phyloP scores from a whole-genome alignment of 179 eudicot genomes.

The Gypsophila paniculata region DNA sequence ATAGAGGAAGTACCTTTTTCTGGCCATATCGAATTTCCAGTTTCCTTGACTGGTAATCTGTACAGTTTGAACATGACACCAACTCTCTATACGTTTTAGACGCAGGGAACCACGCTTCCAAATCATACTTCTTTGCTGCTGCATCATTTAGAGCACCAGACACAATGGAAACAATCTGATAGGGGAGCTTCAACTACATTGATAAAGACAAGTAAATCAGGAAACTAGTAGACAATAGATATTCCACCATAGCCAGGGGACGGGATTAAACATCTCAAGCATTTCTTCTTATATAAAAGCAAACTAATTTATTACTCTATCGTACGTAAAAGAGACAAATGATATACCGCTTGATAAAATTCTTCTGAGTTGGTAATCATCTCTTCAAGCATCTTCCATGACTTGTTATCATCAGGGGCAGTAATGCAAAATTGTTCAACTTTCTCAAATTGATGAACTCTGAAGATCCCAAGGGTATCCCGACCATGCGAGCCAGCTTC shows the following conservation, averaged over 20 bases:
- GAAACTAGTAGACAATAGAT: background rate
- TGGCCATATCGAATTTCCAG: conserved; percentile 85
- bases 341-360: conserved; percentile 62
- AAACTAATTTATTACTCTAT: background rate
- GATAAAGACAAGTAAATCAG: background rate
- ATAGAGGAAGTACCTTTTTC: conserved; percentile 54
- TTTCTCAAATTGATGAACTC: conserved; percentile 95
- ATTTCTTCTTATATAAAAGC: background rate
- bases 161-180: conserved; percentile 76
- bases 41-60: conserved; percentile 85
- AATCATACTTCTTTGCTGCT: conserved; percentile 88
- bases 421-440: conserved; percentile 88
- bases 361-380: conserved; percentile 83
- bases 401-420: conserved; percentile 64
- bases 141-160: conserved; percentile 92
- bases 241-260: background rate
- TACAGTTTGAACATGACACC: conserved; percentile 93
- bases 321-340: background rate
- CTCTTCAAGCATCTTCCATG: conserved; percentile 93
- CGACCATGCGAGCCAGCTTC: conserved; percentile 98
- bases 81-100: conserved; percentile 69
- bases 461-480: conserved; percentile 87
- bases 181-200: conserved; percentile 77
- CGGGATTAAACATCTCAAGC: background rate
- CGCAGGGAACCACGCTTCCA: conserved; percentile 93